Conservation (phyloP, 371 early-diverging fungal species). For the Entomophthora muscae region DNA sequence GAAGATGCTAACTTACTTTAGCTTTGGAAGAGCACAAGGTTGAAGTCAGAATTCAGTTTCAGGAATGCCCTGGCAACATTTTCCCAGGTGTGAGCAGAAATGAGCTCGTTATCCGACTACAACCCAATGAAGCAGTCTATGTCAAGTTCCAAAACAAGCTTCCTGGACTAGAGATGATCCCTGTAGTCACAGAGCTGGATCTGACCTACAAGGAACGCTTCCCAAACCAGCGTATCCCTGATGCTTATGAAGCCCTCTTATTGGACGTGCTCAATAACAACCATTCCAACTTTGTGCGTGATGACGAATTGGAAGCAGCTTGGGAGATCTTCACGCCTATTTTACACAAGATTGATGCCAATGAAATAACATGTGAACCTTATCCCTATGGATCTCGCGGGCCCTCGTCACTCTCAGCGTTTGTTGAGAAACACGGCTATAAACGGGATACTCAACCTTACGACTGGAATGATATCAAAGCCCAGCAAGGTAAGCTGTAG, state of each 20-base stretch:
- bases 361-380: slow-evolving; percentile 40
- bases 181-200: slow-evolving; percentile 77
- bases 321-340: slow-evolving; percentile 96
- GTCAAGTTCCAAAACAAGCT: slow-evolving; percentile 91
- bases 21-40: slow-evolving; percentile 85
- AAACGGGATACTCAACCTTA: slow-evolving; percentile 21
- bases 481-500: slow-evolving; percentile 2
- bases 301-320: slow-evolving; percentile 88
- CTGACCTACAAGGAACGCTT: slow-evolving; percentile 76
- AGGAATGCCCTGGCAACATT: slow-evolving; percentile 60
- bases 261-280: slow-evolving; percentile 81
- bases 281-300: slow-evolving; percentile 91
- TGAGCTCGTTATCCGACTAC: slow-evolving; percentile 89
- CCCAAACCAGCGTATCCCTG: slow-evolving; percentile 72
- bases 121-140: slow-evolving; percentile 93
- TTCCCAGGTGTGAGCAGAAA: slow-evolving; percentile 65
- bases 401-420: slow-evolving; percentile 53
- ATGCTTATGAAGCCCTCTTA: slow-evolving; percentile 89
- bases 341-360: slow-evolving; percentile 67
- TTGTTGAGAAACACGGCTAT: slow-evolving; percentile 53
- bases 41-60: slow-evolving; percentile 90
- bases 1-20: no score
- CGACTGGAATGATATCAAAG: slow-evolving; percentile 14
- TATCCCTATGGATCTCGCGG: slow-evolving; percentile 86
- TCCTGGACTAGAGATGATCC: slow-evolving; percentile 50